A percentile compares a stretch with the other conserved stretches of the same genome.
Conservation (phyloP, 495 filamentous ascomycete species). For the Xylona heveae region DNA sequence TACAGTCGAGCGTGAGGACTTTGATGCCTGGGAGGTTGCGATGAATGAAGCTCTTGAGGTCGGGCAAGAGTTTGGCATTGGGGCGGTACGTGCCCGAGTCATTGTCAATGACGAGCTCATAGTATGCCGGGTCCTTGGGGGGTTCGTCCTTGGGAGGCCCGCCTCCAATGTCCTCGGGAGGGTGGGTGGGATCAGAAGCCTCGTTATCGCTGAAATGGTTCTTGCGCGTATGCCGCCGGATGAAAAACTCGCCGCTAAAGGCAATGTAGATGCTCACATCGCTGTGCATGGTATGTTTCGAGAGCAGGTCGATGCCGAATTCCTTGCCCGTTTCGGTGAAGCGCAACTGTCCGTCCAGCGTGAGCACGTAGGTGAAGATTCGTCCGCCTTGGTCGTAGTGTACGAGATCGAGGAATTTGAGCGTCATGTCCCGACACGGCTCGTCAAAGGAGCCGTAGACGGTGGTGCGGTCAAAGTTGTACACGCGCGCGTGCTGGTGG, state of each 20-base stretch:
- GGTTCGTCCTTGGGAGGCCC: constrained; percentile 19
- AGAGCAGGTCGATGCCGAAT: constrained; percentile 77
- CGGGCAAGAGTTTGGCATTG: constrained; percentile 46
- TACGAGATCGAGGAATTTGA: constrained; percentile 66
- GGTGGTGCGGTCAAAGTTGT: constrained; percentile 63
- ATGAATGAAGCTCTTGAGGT: constrained; percentile 45
- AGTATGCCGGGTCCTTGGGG: constrained; percentile 37
- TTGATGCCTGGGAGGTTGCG: constrained; percentile 52
- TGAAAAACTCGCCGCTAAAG: constrained; percentile 82
- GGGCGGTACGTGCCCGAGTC: constrained; percentile 87
- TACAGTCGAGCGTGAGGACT: constrained; percentile 45
- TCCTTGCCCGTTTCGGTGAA: constrained; percentile 93
- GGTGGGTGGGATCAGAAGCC: too few relatives aligned
- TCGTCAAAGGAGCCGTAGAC: constrained; percentile 38
- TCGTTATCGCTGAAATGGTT: not conserved
- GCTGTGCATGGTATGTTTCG: constrained; percentile 90
- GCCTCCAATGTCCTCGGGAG: constrained; percentile 19
- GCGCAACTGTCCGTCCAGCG: constrained; percentile 61
- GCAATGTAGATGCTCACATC: constrained; percentile 79
- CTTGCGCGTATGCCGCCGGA: constrained; percentile 27
- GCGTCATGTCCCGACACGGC: constrained; percentile 37
- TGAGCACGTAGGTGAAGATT: constrained; percentile 83
- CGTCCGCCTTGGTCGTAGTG: constrained; percentile 69
- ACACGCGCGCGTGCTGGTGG: constrained; percentile 72
- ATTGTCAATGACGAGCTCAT: constrained; percentile 86